phyloP scores from a whole-genome alignment of 768 basidiomycete species.

The Stropharia rugosoannulata region DNA sequence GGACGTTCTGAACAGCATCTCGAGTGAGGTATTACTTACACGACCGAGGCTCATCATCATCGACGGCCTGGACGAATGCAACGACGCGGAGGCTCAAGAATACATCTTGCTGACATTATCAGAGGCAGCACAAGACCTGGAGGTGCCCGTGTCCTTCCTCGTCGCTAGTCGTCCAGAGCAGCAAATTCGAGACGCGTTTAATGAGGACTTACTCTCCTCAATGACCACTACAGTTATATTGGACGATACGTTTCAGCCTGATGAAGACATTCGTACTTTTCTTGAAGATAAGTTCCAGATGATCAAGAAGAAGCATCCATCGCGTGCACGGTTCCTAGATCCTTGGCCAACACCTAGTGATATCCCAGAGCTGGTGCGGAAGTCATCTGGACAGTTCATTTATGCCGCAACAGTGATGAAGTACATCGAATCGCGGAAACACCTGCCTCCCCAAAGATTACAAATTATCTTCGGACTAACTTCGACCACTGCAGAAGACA shows the following conservation, averaged over 20 bases:
- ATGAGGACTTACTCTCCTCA: neutral
- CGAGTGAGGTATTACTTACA: neutral
- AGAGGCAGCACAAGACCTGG: neutral
- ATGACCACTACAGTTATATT: neutral
- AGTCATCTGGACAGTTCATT: constrained; percentile 18
- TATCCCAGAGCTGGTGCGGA: constrained; percentile 1
- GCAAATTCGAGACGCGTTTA: constrained; percentile 10
- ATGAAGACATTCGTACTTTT: constrained; percentile 10
- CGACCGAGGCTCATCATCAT: constrained; percentile 9
- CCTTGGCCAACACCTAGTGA: constrained; percentile 7
- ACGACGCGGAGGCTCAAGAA: neutral
- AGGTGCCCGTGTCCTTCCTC: constrained; percentile 11
- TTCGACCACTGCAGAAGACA: constrained; percentile 1
- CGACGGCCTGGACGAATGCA: constrained; percentile 20
- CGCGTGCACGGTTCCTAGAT: neutral
- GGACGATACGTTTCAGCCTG: constrained; percentile 10
- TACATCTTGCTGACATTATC: constrained; percentile 7
- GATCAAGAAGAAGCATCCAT: constrained; percentile 13
- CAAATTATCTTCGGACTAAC: constrained; percentile 10
- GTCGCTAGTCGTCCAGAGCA: constrained; percentile 17
- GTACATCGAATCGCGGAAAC: constrained; percentile 7
- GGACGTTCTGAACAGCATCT: neutral
- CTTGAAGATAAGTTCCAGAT: constrained; percentile 9
- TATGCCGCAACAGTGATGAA: constrained; percentile 15
- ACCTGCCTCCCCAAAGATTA: constrained; percentile 6